Base-by-base conservation (phyloP, 257 asterid genomes). In the Solanum virginianum region DNA sequence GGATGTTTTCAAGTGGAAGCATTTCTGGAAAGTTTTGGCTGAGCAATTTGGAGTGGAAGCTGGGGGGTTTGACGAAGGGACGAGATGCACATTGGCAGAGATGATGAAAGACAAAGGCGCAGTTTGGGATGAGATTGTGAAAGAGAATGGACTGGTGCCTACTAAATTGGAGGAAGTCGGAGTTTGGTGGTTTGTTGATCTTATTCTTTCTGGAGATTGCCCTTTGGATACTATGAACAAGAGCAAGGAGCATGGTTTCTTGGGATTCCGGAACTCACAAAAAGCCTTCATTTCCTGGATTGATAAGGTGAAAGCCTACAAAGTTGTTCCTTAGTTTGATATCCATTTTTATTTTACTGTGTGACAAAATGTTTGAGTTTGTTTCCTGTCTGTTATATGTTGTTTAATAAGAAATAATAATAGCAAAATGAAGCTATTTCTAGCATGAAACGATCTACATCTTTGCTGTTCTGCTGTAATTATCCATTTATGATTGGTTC, bases 111-210 rank as follows among this genome's bases (percentile, higher is more conserved):
- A 66, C 22, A 89, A 89, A 26, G 88, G 68, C 18, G 1, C 10
- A 43, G 85, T 87, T 10, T 89, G 91, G 91, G 90, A 89, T 81
- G 91, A 85, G 81, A 89, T 89, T 85, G 89, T 89, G 83, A 74
- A 75, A 20, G 75, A 83, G 70, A 81, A 89, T 43, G 69, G 68
- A 55, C 41, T 89, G 87, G 85, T 80, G 15, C 71, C 87, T 2
- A 89, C 77, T 15, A 89, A 89, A 80, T 77, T 89, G 36, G 84
- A 87, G 26, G 88, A 89, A 1, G 63, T 89, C 54, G 90, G 88
- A 26, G 87, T 82, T 9, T 89, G 87, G 86, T 89, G 91, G 90
- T 84, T 89, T 84, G 84, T 85, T n/a, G 90, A 89, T 53, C 7
- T 81, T 32, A 84, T 82, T 6, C 85, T 89, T 41, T 20, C 51